phyloP scores from a whole-genome alignment of 306 rosid species.

The Rosa chinensis region DNA sequence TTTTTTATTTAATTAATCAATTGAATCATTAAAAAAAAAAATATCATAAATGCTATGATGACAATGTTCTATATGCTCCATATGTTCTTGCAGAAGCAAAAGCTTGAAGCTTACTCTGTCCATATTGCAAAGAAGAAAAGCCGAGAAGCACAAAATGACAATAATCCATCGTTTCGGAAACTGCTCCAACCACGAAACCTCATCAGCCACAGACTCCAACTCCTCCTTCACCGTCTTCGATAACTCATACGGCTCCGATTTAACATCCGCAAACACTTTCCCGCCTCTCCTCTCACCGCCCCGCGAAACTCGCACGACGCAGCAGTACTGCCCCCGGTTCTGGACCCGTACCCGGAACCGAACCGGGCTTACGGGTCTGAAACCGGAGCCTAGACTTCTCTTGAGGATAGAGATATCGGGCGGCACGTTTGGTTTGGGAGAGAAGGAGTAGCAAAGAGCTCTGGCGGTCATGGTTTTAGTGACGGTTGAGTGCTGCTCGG shows the following conservation, averaged over 20 bases:
- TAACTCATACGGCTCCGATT: slow-evolving; percentile 53
- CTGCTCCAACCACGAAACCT: slow-evolving; percentile 64
- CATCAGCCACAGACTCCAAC: slow-evolving; percentile 31
- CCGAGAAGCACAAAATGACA: slow-evolving; percentile 82
- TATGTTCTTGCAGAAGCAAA: background rate
- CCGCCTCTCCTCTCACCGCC: slow-evolving; percentile 27
- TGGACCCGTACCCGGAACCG: slow-evolving; percentile 16
- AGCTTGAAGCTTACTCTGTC: slow-evolving; percentile 61
- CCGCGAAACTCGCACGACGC: slow-evolving; percentile 26
- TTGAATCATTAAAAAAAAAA: background rate
- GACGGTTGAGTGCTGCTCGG: background rate
- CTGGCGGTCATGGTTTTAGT: slow-evolving; percentile 56
- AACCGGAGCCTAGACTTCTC: slow-evolving; percentile 19
- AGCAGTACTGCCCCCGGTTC: slow-evolving; percentile 25
- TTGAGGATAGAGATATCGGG: slow-evolving; percentile 28
- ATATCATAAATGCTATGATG: background rate
- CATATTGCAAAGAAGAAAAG: slow-evolving; percentile 97
- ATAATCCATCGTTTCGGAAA: slow-evolving; percentile 95
- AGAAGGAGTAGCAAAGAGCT: slow-evolving; percentile 60
- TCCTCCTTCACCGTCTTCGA: slow-evolving; percentile 39
- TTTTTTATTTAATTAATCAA: background rate
- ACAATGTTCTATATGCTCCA: background rate
- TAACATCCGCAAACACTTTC: slow-evolving; percentile 61
- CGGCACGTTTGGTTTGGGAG: slow-evolving; percentile 42
- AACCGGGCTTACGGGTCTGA: background rate